phyloP scores from a whole-genome alignment of 352 stramenopile species.

The Phytophthora podocarpi region DNA sequence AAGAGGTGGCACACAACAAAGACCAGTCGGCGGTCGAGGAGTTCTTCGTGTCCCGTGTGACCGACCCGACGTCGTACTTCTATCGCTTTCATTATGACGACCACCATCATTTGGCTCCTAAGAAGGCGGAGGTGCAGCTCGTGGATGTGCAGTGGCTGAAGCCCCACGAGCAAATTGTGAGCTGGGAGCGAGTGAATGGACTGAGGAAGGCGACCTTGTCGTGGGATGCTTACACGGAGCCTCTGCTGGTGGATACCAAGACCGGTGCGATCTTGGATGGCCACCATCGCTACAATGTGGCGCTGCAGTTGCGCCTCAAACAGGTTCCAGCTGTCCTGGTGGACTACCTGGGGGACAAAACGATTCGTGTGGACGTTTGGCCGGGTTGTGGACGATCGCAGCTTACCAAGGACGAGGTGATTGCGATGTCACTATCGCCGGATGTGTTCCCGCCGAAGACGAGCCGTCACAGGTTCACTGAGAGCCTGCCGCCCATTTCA shows the following conservation, averaged over 20 bases:
- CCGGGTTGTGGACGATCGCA: conserved; percentile 63
- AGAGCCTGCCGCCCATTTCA: conserved; percentile 82
- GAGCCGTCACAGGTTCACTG: conserved; percentile 81
- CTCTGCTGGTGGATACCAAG: conserved; percentile 79
- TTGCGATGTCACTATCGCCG: conserved; percentile 81
- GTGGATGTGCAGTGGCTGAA: conserved; percentile 86
- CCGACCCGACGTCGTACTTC: conserved; percentile 88
- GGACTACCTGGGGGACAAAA: conserved; percentile 76
- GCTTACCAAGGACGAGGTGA: conserved; percentile 82
- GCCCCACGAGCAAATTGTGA: conserved; percentile 86
- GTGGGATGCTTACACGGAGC: conserved; percentile 85
- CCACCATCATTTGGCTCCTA: conserved; percentile 58
- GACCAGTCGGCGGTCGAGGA: conserved; percentile 57
- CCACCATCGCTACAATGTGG: conserved; percentile 85
- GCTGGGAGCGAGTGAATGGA: conserved; percentile 73
- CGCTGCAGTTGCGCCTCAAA: conserved; percentile 67
- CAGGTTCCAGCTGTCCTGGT: conserved; percentile 80
- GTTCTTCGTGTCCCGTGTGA: conserved; percentile 83
- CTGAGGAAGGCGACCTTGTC: conserved; percentile 78
- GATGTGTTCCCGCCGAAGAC: conserved; percentile 88
- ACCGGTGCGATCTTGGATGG: conserved; percentile 84
- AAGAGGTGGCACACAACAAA: background rate
- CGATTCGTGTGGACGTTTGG: conserved; percentile 85
- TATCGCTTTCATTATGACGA: conserved; percentile 84
- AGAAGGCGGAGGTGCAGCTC: conserved; percentile 83